These are phyloP conservation scores for Xerocomellus intermedius DNA, from an alignment of 768 basidiomycete species.

Conservation along the genomic window DNA sequence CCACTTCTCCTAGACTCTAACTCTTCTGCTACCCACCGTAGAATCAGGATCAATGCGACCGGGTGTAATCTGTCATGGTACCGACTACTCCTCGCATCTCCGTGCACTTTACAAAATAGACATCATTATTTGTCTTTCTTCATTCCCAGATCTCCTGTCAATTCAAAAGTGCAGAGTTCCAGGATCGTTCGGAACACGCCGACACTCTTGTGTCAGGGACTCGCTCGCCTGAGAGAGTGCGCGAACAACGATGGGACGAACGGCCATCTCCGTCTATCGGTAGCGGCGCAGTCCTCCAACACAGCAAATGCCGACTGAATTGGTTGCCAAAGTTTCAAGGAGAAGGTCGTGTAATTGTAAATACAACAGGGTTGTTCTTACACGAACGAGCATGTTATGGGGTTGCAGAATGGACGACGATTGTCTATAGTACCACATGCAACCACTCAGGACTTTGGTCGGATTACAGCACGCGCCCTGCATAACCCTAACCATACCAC, in stretches of 20 bases:
- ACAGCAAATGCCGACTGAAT: not conserved
- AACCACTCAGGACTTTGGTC: no score
- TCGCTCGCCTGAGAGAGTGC: not conserved
- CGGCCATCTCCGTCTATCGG: conserved; percentile 9
- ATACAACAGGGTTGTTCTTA: not conserved
- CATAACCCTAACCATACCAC: no score
- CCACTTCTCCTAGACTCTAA: not conserved
- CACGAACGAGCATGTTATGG: not conserved
- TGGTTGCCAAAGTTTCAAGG: conserved; percentile 9
- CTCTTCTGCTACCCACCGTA: conserved; percentile 1
- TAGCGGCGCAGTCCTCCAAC: not conserved
- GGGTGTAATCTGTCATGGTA: conserved; percentile 3
- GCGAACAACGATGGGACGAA: not conserved
- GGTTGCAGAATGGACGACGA: not conserved
- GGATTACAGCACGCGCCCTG: no score
- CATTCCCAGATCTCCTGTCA: conserved; percentile 9
- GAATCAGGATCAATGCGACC: conserved; percentile 20
- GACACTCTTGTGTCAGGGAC: not conserved
- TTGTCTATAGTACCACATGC: no score
- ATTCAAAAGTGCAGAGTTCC: not conserved
- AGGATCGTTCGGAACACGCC: not conserved
- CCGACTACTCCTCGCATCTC: conserved; percentile 13
- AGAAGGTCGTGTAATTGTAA: not conserved
- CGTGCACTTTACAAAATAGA: conserved; percentile 15
- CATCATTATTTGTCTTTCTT: not conserved